Conservation (phyloP, 1,284 basidiomycete species). For the Cryptococcus sp. region DNA sequence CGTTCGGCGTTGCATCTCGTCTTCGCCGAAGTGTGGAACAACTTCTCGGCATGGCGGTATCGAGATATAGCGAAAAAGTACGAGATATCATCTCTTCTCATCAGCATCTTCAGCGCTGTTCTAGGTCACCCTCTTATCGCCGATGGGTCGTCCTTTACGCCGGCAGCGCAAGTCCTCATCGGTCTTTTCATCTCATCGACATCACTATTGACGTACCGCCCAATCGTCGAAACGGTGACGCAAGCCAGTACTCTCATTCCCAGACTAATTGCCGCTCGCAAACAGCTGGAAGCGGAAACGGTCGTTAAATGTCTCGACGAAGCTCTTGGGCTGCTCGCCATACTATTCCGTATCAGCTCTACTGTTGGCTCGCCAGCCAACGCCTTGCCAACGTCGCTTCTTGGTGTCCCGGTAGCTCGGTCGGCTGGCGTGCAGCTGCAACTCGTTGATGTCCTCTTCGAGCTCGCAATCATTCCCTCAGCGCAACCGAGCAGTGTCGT, state of each 20-base stretch:
- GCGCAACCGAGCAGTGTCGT: slow-evolving; percentile 26
- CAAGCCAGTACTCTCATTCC: slow-evolving; percentile 30
- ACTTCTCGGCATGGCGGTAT: slow-evolving; percentile 45
- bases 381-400: slow-evolving; percentile 34
- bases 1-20: slow-evolving; percentile 40
- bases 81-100: slow-evolving; percentile 31
- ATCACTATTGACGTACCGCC: slow-evolving; percentile 44
- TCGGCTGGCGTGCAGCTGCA: slow-evolving; percentile 29
- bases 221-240: slow-evolving; percentile 41
- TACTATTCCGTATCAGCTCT: slow-evolving; percentile 32
- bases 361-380: slow-evolving; percentile 21
- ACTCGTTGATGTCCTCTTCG: slow-evolving; percentile 41
- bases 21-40: slow-evolving; percentile 39
- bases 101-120: slow-evolving; percentile 35
- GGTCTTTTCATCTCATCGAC: slow-evolving; percentile 40
- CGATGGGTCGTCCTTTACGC: slow-evolving; percentile 20
- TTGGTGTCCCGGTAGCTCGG: slow-evolving; percentile 26
- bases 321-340: slow-evolving; percentile 32
- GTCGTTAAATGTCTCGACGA: slow-evolving; percentile 36
- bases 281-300: slow-evolving; percentile 30
- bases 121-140: slow-evolving; percentile 35
- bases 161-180: slow-evolving; percentile 34
- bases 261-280: slow-evolving; percentile 26
- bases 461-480: slow-evolving; percentile 28
- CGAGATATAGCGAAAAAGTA: slow-evolving; percentile 36